Percentiles rank a stretch among this genome's conserved stretches.
phyloP scores from a whole-genome alignment of 345 rosid species.

The Pelargonium nanum region DNA sequence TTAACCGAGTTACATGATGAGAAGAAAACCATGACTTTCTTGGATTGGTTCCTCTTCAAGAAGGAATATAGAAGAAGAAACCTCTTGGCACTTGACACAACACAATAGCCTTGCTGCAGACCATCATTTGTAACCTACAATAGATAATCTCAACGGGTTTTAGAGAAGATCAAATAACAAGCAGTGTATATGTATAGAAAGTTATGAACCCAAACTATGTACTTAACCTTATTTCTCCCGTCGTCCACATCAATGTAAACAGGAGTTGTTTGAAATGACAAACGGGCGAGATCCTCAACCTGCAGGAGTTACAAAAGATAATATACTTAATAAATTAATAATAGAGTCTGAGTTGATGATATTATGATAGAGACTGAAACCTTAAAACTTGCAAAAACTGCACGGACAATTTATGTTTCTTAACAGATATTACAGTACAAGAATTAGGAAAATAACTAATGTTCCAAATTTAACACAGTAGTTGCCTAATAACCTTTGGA shows the following conservation, averaged over 20 bases:
- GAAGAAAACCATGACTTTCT: slow-evolving; percentile 97
- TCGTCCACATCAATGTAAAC: slow-evolving; percentile 88
- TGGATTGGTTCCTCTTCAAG: slow-evolving; percentile 72
- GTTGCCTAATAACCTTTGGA: neutral
- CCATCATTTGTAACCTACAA: slow-evolving; percentile 94
- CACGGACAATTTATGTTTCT: neutral
- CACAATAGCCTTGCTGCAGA: slow-evolving; percentile 90
- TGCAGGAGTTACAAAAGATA: slow-evolving; percentile 10
- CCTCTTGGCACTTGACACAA: slow-evolving; percentile 71
- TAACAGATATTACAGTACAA: neutral
- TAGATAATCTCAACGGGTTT: neutral
- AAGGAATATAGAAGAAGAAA: slow-evolving; percentile 80
- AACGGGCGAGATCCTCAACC: slow-evolving; percentile 97
- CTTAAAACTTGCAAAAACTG: neutral
- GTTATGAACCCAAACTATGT: neutral
- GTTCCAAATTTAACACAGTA: too few species aligned
- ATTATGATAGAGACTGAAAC: neutral
- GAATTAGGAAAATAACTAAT: neutral
- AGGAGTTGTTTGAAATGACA: slow-evolving; percentile 78
- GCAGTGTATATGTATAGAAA: neutral
- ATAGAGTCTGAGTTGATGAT: neutral
- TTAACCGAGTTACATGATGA: slow-evolving; percentile 96
- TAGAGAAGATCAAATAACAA: neutral
- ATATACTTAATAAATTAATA: neutral
- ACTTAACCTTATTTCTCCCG: slow-evolving; percentile 77